Evolutionary conservation across 164 flowering plant genomes (phyloP).

Genomic region (Piper betle): DNA sequence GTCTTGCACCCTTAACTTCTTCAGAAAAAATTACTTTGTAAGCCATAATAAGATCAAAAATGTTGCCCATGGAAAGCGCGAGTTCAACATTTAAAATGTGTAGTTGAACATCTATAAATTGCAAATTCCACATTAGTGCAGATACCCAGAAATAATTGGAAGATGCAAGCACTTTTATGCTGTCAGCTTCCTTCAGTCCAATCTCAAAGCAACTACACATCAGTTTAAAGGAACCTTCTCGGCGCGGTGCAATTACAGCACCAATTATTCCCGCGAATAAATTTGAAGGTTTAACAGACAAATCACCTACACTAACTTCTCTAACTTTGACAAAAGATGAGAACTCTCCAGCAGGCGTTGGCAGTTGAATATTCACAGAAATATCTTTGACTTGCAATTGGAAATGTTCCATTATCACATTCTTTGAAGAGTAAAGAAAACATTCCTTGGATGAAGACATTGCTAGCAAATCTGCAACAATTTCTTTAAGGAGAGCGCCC

Average conservation of each 20-base stretch:
- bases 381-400: conserved; percentile 26
- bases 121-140: conserved; percentile 35
- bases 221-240: conserved; percentile 24
- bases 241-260: conserved; percentile 27
- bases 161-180: conserved; percentile 16
- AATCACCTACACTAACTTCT: conserved; percentile 30
- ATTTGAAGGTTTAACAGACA: conserved; percentile 18
- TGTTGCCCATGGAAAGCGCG: conserved; percentile 39
- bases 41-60: conserved; percentile 20
- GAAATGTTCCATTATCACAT: conserved; percentile 1
- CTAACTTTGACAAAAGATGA: conserved; percentile 24
- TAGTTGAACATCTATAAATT: conserved; percentile 24
- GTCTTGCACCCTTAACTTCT: conserved; percentile 30
- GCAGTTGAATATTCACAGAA: conserved; percentile 34
- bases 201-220: conserved; percentile 33
- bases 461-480: no score
- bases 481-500: no score
- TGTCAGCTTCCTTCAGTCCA: conserved; percentile 30
- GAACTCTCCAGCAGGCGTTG: conserved; percentile 20
- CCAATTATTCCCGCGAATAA: conserved; percentile 32
- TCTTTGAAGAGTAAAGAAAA: no score
- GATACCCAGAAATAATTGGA: conserved; percentile 19
- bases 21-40: conserved; percentile 17
- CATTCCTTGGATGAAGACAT: no score
- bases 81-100: conserved; percentile 32